Base-by-base conservation (phyloP, 202 grass and related monocot species). In the Elaeis oleifera region DNA sequence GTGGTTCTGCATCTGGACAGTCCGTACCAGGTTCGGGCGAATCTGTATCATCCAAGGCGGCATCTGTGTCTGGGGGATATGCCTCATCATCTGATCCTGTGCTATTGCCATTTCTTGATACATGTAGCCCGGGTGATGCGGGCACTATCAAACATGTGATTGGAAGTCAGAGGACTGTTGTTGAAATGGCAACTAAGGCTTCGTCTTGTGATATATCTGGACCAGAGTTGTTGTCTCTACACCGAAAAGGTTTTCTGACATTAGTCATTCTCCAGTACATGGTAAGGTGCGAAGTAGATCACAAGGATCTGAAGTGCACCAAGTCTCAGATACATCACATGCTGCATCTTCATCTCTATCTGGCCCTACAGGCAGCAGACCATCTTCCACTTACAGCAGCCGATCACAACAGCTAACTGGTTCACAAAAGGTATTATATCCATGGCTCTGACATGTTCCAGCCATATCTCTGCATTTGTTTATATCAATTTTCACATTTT, bases 361-460 rank as follows among this genome's bases (percentile, higher is more conserved):
- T 36, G 72, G 52, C 52, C 58, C 61, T 64, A 75, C 78, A 66
- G 81, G 81, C 60, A 83, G 73, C 36, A 83, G 86, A 70, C 80
- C 83, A 51, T 87, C 85, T 50, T 89, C 90, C 55, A 79, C 80
- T 65, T 87, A 87, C 72, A 82, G 65, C 76, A 90, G 56, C 69
- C 81, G 55, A 9, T 80, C 74, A 65, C 79, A 83, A 20, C 80
- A 75, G 56, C 58, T 76, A 39, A 76, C 55, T 52, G 71, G 82
- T 73, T 65, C 53, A 4, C 90, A 87, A 50, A 77, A 90, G 80
- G 90, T 95, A 84, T 25, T 53, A 49, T 67, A 5, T 67, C 58
- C 16, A 44, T 44, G 36, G 36, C 9, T 13, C 9, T 14, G 9
- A 44, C 36, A 13, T 44, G 8, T 44, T 44, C 36, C 9, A 2